phyloP scores from a whole-genome alignment of 2,329 filamentous ascomycete species.

The Fusarium temperatum region DNA sequence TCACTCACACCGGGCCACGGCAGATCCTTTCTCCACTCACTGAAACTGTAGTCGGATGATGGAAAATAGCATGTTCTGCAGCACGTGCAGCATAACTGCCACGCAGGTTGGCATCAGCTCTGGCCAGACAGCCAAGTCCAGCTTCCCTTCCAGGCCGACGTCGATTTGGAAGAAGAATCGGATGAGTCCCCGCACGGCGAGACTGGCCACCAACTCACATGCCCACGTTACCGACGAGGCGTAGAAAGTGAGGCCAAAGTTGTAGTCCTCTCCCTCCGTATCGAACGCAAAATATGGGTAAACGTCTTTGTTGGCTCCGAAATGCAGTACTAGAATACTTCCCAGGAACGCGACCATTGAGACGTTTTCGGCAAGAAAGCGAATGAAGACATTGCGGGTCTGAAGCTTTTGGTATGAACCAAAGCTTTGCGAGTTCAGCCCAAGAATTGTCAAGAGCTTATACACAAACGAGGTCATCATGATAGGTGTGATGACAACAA shows the following conservation, averaged over 20 bases:
- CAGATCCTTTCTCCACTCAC: constrained; percentile 30
- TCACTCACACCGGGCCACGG: not conserved
- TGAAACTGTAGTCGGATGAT: constrained; percentile 72
- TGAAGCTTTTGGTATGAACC: constrained; percentile 72
- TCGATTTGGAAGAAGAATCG: constrained; percentile 67
- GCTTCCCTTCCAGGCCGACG: constrained; percentile 70
- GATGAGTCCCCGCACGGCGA: constrained; percentile 67
- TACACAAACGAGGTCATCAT: constrained; percentile 70
- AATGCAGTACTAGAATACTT: constrained; percentile 71
- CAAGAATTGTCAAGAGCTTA: constrained; percentile 61
- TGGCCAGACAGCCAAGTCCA: constrained; percentile 72
- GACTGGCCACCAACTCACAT: constrained; percentile 70
- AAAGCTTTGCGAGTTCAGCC: constrained; percentile 68
- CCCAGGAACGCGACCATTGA: constrained; percentile 75
- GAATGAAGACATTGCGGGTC: constrained; percentile 73
- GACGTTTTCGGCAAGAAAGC: constrained; percentile 72
- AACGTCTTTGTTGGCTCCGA: constrained; percentile 72
- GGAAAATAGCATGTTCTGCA: constrained; percentile 78
- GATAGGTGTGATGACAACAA: constrained; percentile 71
- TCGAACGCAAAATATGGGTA: constrained; percentile 77
- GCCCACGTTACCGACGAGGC: constrained; percentile 72
- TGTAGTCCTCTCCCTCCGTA: constrained; percentile 58
- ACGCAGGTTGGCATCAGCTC: constrained; percentile 73
- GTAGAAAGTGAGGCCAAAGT: constrained; percentile 70
- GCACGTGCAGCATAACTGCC: constrained; percentile 71